Evolutionary conservation across 306 rosid species (phyloP), one percentile per base, ranked within the genome.

Genomic region (Citrullus mucosospermus): DNA sequence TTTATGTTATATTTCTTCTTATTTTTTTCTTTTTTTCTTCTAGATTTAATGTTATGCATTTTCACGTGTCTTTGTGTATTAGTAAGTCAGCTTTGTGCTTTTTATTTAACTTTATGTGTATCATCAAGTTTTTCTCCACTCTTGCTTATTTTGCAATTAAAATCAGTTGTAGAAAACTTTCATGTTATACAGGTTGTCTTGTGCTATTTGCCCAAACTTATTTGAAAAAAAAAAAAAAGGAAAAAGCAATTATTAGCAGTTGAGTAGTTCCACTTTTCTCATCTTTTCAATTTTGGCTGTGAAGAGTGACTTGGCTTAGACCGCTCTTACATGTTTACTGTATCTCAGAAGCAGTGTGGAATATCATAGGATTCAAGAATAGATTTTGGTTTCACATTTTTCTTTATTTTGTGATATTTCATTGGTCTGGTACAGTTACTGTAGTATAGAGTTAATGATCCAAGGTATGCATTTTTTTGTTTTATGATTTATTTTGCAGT

Each of bases 401-500:
- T 73, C 78, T 53, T 50, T 17, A 12, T 72, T 16, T 53, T 53
- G 9, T 73, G 17, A 73, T 73, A 2, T 53, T 73, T 73, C 43
- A 25, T 28, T 72, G 60, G 39, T 72, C 10, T 71, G 16, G 77
- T 28, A 18, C 18, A 38, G 54, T 68, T 68, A 41, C 54, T 41
- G 6, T 68, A 41, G 5, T 68, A 18, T 11, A 30, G 60, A 46
- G 15, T 72, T 53, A 25, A 72, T 50, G 59, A 15, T 50, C 43
- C 77, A 30, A 30, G 28, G 32, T 30, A 16, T 74, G 14, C 20
- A 30, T 53, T 20, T 57, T 57, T 59, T 22, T 77, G 32, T 39
- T 61, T 79, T 65, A 59, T 80, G 57, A 60, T 69, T 17, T 80
- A 43, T 85, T 80, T 83, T 86, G 90, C 86, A 93, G 98, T 71